Evolutionary conservation across 2,329 filamentous ascomycete genomes (phyloP).

Genomic region (Paraphaeosphaeria minitans): DNA sequence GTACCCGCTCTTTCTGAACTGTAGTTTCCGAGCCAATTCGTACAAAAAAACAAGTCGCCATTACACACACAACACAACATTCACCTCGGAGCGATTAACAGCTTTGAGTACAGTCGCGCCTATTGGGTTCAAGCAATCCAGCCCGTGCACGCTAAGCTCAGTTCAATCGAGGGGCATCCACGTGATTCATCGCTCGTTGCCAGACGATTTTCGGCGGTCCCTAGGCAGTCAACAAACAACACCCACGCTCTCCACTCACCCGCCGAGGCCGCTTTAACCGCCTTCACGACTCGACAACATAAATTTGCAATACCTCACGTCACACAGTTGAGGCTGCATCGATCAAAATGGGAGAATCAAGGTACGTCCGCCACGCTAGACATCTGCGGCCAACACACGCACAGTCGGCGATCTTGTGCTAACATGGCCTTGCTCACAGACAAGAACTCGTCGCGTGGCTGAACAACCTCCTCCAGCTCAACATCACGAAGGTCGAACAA

Average conservation of each 20-base stretch:
- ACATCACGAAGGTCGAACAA: slow-evolving; percentile 98
- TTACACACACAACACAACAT: too few relatives aligned
- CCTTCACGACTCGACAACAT: neutral
- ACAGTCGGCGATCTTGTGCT: slow-evolving; percentile 24
- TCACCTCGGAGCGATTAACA: too few relatives aligned
- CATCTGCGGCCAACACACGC: slow-evolving; percentile 19
- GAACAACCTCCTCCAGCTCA: slow-evolving; percentile 96
- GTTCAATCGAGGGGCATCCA: slow-evolving; percentile 9
- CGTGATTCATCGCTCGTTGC: neutral
- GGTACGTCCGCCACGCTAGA: slow-evolving; percentile 50
- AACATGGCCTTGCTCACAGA: slow-evolving; percentile 57
- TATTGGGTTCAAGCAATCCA: too few relatives aligned
- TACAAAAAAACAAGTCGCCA: too few relatives aligned
- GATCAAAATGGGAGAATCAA: slow-evolving; percentile 66
- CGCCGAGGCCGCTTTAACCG: neutral
- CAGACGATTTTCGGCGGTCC: slow-evolving; percentile 8
- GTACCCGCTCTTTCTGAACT: too few relatives aligned
- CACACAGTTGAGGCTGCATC: neutral
- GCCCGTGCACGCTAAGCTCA: too few relatives aligned
- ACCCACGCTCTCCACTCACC: neutral
- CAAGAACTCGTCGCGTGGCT: slow-evolving; percentile 97
- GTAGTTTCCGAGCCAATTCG: too few relatives aligned
- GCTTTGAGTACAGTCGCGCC: too few relatives aligned
- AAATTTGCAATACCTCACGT: neutral
- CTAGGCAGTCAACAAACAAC: slow-evolving; percentile 13